A percentile compares a stretch with the other conserved stretches of the same genome.
These are phyloP conservation scores for Claviceps fusiformis DNA, from an alignment of 2,329 filamentous ascomycete species.

Conservation along the genomic window DNA sequence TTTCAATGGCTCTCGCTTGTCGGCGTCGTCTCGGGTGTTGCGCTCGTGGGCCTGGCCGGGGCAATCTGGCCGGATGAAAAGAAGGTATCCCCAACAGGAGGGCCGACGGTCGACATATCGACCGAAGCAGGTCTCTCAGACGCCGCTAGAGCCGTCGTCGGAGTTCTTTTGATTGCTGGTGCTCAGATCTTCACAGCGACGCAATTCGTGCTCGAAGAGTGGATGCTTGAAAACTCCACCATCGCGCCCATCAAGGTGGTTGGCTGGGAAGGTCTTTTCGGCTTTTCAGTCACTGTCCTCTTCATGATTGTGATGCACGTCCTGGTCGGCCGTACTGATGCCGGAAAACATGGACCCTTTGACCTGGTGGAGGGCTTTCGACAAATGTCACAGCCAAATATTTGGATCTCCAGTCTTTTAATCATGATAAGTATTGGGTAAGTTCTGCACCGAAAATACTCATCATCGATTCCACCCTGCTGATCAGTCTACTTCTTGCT, in stretches of 20 bases:
- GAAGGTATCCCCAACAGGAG: slow-evolving; percentile 21
- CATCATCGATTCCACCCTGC: not conserved
- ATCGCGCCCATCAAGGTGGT: slow-evolving; percentile 80
- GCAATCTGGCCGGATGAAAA: slow-evolving; percentile 62
- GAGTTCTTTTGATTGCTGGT: slow-evolving; percentile 79
- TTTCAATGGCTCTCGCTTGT: slow-evolving; percentile 89
- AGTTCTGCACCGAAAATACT: slow-evolving; percentile 2
- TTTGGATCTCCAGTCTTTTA: slow-evolving; percentile 65
- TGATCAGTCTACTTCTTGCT: slow-evolving; percentile 9
- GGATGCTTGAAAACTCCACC: slow-evolving; percentile 55
- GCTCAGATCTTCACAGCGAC: slow-evolving; percentile 95
- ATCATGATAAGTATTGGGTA: slow-evolving; percentile 99
- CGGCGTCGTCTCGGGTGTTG: slow-evolving; percentile 79
- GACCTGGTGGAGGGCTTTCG: slow-evolving; percentile 77
- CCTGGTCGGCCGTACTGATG: slow-evolving; percentile 58
- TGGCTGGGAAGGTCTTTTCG: slow-evolving; percentile 92
- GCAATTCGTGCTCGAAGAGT: slow-evolving; percentile 93
- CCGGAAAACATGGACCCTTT: slow-evolving; percentile 71
- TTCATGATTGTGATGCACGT: slow-evolving; percentile 73
- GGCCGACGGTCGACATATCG: slow-evolving; percentile 20
- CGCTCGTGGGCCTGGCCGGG: slow-evolving; percentile 77
- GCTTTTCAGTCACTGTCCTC: slow-evolving; percentile 64
- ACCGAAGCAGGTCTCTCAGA: slow-evolving; percentile 25
- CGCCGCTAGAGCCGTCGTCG: slow-evolving; percentile 50
- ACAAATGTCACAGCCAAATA: slow-evolving; percentile 56